These are phyloP conservation scores for Pythium volutum DNA, from an alignment of 352 stramenopile species.

Conservation along the genomic window DNA sequence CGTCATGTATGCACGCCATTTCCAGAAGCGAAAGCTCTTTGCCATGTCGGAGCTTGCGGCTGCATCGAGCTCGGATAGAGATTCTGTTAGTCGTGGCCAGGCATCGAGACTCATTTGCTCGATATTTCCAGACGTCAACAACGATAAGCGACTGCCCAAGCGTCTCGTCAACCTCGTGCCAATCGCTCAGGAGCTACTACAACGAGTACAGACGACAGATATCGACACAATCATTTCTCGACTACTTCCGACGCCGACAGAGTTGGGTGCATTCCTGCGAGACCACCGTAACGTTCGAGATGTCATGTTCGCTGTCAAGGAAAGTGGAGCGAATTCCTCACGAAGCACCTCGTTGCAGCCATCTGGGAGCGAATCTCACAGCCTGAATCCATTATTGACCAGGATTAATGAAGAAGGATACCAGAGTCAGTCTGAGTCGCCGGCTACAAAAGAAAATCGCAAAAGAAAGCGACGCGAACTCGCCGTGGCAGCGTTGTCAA, in stretches of 20 bases:
- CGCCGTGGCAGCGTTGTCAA: slow-evolving; percentile 46
- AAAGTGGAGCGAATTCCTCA: too few species aligned
- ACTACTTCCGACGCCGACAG: slow-evolving; percentile 30
- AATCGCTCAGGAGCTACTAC: slow-evolving; percentile 45
- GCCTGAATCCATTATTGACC: background rate
- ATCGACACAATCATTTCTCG: slow-evolving; percentile 33
- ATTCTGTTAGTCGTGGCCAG: slow-evolving; percentile 25
- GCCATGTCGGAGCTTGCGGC: slow-evolving; percentile 29
- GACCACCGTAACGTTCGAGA: slow-evolving; percentile 28
- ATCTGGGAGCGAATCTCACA: background rate
- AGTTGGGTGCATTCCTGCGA: slow-evolving; percentile 48
- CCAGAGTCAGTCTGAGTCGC: slow-evolving; percentile 39
- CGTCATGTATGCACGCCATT: slow-evolving; percentile 55
- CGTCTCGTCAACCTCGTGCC: slow-evolving; percentile 61
- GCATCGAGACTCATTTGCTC: slow-evolving; percentile 39
- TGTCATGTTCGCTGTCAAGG: background rate
- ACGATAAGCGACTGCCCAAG: slow-evolving; percentile 47
- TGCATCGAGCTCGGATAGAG: slow-evolving; percentile 9
- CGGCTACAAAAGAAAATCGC: slow-evolving; percentile 14
- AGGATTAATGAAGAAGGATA: slow-evolving; percentile 42
- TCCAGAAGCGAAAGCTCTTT: slow-evolving; percentile 36
- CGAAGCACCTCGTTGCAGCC: too few species aligned
- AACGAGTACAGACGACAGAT: slow-evolving; percentile 34
- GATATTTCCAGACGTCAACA: slow-evolving; percentile 38
- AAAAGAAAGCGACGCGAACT: slow-evolving; percentile 52